Conservation (phyloP, 495 filamentous ascomycete genomes). For the Trichoderma orchidacearum region DNA sequence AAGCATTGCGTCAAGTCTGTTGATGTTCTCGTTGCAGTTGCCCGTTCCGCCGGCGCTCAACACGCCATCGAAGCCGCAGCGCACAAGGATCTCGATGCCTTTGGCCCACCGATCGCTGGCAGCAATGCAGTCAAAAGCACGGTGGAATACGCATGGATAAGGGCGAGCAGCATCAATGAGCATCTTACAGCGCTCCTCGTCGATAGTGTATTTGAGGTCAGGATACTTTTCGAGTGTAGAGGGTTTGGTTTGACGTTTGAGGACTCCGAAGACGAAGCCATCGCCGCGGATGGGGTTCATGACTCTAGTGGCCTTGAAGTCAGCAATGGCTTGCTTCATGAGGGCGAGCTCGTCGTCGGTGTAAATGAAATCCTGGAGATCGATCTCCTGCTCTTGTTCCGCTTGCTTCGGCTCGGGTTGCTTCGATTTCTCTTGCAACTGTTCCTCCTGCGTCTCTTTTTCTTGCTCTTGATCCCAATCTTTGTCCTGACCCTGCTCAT, state of each 20-base stretch:
- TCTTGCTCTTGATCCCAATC: not conserved
- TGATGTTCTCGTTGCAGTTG: conserved; percentile 13
- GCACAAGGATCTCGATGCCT: conserved; percentile 12
- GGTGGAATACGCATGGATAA: conserved; percentile 21
- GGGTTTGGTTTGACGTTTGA: conserved; percentile 4
- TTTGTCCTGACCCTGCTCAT: not conserved
- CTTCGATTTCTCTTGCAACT: no score
- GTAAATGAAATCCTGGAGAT: conserved; percentile 24
- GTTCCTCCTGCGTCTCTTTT: not conserved
- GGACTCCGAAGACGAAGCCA: conserved; percentile 31
- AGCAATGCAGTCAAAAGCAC: conserved; percentile 25
- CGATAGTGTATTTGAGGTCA: conserved; percentile 9
- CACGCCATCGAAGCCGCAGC: conserved; percentile 20
- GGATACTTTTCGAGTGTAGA: not conserved
- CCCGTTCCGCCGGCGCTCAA: conserved; percentile 28
- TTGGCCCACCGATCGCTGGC: not conserved
- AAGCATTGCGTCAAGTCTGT: conserved; percentile 10
- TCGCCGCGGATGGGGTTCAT: conserved; percentile 18
- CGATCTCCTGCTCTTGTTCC: not conserved
- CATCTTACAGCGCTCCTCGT: conserved; percentile 8
- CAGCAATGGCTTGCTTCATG: conserved; percentile 15
- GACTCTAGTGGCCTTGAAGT: conserved; percentile 12
- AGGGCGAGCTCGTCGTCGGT: conserved; percentile 13
- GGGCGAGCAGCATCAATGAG: conserved; percentile 14
- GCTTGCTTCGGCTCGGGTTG: no score